Evolutionary conservation across 139 green algal species (phyloP), one percentile per base, ranked within the genome.

Genomic region (Chlorella sp.): DNA sequence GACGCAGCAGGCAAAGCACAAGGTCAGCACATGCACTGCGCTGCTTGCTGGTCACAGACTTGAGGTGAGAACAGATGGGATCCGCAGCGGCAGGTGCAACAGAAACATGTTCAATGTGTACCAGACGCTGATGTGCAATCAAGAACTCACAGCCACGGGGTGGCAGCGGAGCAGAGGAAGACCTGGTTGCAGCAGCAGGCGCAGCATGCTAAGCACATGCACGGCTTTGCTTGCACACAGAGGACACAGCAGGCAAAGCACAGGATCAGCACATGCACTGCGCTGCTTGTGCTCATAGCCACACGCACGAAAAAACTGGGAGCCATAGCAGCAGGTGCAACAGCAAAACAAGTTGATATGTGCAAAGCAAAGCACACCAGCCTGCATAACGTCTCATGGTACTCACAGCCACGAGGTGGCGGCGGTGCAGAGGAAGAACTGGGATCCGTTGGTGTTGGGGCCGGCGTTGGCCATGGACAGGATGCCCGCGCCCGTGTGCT

Each of bases 231-330:
- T n/a, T n/a, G n/a, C n/a, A n/a, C n/a, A n/a, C n/a, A n/a, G n/a
- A n/a, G n/a, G n/a, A n/a, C n/a, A n/a, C n/a, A n/a, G n/a, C n/a
- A 9, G 48, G 48, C 48, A 57, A 57, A 57, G 48, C 48, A 9
- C 64, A n/a, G n/a, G n/a, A n/a, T n/a, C 22, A 30, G 21, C 64
- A 73, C 64, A 26, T 73, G 64, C 64, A 37, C 21, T 40, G 75
- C 36, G 28, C 68, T 76, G 73, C 75, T 7, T 1, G 0, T 19
- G 34, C 60, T 57, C 61, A 78, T 66, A 98, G 93, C 96, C 96
- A 99, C 94, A 97, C n/a, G n/a, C n/a, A 36, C 98, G 89, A 93
- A 98, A 98, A 91, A 98, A 98, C 95, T 97, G 95, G 30, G 81
- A 92, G 79, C 95, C 95, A 87, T 97, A 30, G 24, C 48, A 57